Evolutionary conservation across 2,329 filamentous ascomycete species (phyloP), one percentile per base, ranked within the genome.

Genomic region (Calonectria ilicicola): DNA sequence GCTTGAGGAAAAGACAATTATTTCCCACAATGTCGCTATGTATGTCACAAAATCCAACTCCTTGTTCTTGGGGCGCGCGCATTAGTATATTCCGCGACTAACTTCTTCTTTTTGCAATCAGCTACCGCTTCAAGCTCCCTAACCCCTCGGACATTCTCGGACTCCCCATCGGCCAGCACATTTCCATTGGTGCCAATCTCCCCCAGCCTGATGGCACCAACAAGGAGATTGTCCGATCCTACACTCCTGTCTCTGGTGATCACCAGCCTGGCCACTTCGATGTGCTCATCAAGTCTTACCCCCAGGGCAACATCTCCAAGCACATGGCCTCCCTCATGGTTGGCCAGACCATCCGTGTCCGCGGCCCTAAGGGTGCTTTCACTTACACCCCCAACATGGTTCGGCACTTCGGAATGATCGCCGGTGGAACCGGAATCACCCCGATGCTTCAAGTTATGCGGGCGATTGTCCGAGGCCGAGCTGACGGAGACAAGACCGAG

Each of bases 1-100:
- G 83, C 93, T 99, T 79, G 93, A 94, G 85, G 95, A 98, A 86
- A 98, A 98, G 91, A 98, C 93, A 17, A 90, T 97, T 77, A 93
- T 98, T 81, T 98, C 96, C 38, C 97, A 98, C 91, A 99, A 99
- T 89, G 96, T 98, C 73, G 96, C 96, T 85, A 98, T 99, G 94
- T 95, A 86, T 82, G 90, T 85, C 46, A 5, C 56, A 15, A 35
- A 26, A 51, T 23, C 46, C 19, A 64, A 35, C 35, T 53, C 53
- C 19, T 2, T 73, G 77, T 49, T 21, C 26, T 64, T 17, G 29
- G 29, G 29, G 29, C 23, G 38, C 26, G 58, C 58, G 21, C 15
- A 26, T 9, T 3, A 23, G 21, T 26, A 42, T 21, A 14, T 14
- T 21, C 8, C 19, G 60, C 29, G 63, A 17, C 72, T 72, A 17